A percentile compares a stretch with the other conserved stretches of the same genome.
Evolutionary conservation across 2,329 filamentous ascomycete species (phyloP).

Genomic region (Clarireedia sp.): DNA sequence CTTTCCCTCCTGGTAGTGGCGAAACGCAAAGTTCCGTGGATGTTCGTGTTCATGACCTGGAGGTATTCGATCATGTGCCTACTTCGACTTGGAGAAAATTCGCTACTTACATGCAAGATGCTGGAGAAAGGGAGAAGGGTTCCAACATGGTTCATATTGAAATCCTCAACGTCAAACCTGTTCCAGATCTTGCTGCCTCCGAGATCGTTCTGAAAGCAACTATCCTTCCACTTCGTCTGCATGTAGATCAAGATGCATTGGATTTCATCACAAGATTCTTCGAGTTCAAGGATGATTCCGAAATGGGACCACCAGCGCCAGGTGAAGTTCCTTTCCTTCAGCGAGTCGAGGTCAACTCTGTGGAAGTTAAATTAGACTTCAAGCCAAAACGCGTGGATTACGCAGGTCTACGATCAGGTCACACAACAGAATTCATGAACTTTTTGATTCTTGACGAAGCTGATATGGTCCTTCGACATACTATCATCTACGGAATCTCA

Average conservation of each 20-base stretch:
- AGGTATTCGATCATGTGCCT: conserved; percentile 88
- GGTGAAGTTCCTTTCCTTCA: conserved; percentile 82
- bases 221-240: conserved; percentile 76
- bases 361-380: conserved; percentile 85
- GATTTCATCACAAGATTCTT: conserved; percentile 98
- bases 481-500: conserved; percentile 84
- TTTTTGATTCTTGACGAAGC: conserved; percentile 88
- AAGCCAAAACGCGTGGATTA: conserved; percentile 99
- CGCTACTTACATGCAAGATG: conserved; percentile 83
- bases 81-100: conserved; percentile 99
- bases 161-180: conserved; percentile 77
- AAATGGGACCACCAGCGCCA: conserved; percentile 46
- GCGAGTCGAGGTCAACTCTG: conserved; percentile 74
- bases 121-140: conserved; percentile 76
- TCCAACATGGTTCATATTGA: conserved; percentile 88
- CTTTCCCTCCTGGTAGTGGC: conserved; percentile 66
- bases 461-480: conserved; percentile 76
- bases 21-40: conserved; percentile 87
- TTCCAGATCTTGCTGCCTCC: conserved; percentile 75
- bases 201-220: conserved; percentile 78
- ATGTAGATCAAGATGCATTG: conserved; percentile 94
- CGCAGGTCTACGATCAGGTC: conserved; percentile 80
- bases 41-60: conserved; percentile 71
- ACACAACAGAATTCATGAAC: conserved; percentile 98
- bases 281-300: conserved; percentile 81